A percentile compares a stretch with the other conserved stretches of the same genome.
Conservation (phyloP, 768 basidiomycete species). For the Russula emetica region DNA sequence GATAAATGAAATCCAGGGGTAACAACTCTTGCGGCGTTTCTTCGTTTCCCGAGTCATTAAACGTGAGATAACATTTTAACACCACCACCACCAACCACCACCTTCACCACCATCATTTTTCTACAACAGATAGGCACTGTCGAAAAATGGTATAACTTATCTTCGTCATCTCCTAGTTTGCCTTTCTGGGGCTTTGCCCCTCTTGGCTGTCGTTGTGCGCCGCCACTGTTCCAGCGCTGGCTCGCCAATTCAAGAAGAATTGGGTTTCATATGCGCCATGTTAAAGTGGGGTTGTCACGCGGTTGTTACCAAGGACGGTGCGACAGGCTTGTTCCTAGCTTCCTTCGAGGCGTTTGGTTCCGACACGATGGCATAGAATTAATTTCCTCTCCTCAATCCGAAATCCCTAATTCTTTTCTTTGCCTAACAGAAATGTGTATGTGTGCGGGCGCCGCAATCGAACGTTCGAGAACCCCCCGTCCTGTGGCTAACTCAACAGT, state of each 20-base stretch:
- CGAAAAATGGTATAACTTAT: constrained; percentile 7
- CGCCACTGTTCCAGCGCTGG: not conserved
- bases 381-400: not conserved
- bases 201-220: not conserved
- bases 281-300: constrained; percentile 10
- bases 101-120: too few relatives aligned
- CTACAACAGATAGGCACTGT: not conserved
- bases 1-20: constrained; percentile 7
- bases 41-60: not conserved
- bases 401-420: not conserved
- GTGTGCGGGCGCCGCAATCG: not conserved
- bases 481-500: not conserved
- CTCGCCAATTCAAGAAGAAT: constrained; percentile 1
- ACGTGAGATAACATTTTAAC: not conserved
- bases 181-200: constrained; percentile 3
- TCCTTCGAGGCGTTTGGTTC: constrained; percentile 3
- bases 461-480: not conserved
- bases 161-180: not conserved
- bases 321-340: constrained; percentile 23
- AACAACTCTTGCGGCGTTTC: not conserved
- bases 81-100: not conserved
- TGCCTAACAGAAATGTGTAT: constrained; percentile 1
- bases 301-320: constrained; percentile 3
- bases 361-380: constrained; percentile 1
- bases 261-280: constrained; percentile 8